A percentile compares a stretch with the other conserved stretches of the same genome.
Evolutionary conservation across 2,329 filamentous ascomycete genomes (phyloP).

Genomic region (Boeremia lycopersici): DNA sequence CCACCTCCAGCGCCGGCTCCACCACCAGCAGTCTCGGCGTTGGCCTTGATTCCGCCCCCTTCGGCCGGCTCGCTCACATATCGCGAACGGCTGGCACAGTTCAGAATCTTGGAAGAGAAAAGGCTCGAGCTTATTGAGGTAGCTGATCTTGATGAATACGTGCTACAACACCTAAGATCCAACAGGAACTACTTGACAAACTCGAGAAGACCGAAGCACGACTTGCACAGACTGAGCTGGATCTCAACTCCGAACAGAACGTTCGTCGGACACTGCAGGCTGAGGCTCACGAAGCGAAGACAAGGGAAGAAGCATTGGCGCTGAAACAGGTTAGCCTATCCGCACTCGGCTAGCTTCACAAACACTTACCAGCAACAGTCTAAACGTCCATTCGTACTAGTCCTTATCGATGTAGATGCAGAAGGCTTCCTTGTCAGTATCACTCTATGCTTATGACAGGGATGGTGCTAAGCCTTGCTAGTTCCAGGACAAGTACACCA

Average conservation of each 20-base stretch:
- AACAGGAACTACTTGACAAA: slow-evolving; percentile 45
- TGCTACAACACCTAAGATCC: background rate
- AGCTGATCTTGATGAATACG: background rate
- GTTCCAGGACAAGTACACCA: slow-evolving; percentile 48
- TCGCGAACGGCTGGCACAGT: slow-evolving; percentile 44
- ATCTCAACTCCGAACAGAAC: slow-evolving; percentile 47
- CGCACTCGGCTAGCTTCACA: background rate
- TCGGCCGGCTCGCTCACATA: slow-evolving; percentile 32
- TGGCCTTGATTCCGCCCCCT: slow-evolving; percentile 10
- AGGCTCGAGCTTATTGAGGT: slow-evolving; percentile 47
- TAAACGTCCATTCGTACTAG: slow-evolving; percentile 43
- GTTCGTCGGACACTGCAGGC: slow-evolving; percentile 44
- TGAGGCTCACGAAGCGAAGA: slow-evolving; percentile 37
- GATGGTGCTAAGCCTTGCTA: slow-evolving; percentile 13
- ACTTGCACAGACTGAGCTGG: slow-evolving; percentile 45
- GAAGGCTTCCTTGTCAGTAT: slow-evolving; percentile 43
- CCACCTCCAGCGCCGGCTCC: slow-evolving; percentile 15
- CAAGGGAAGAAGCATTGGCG: slow-evolving; percentile 36
- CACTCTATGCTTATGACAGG: background rate
- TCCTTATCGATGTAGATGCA: slow-evolving; percentile 47
- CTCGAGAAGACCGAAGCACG: slow-evolving; percentile 46
- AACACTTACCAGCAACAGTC: slow-evolving; percentile 28
- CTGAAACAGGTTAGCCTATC: slow-evolving; percentile 35
- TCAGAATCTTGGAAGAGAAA: slow-evolving; percentile 46
- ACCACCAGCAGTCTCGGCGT: slow-evolving; percentile 12